These are phyloP conservation scores for Termitomyces sp. DNA, from an alignment of 768 basidiomycete genomes.

Conservation along the genomic window DNA sequence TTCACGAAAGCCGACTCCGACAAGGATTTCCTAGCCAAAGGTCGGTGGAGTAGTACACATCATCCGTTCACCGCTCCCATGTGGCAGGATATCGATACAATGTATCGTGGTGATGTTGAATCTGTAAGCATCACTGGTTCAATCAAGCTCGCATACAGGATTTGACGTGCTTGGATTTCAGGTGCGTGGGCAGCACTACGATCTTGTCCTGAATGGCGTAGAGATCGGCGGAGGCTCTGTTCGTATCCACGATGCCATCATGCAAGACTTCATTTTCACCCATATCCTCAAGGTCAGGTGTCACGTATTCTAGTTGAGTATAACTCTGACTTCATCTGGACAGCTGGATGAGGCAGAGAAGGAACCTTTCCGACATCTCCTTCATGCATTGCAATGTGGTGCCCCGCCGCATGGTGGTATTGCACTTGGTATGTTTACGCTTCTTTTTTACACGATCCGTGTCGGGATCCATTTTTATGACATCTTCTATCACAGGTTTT, in stretches of 20 bases:
- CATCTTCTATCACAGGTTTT: conserved; percentile 51
- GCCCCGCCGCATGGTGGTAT: conserved; percentile 96
- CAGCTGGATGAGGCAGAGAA: conserved; percentile 74
- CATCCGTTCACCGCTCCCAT: conserved; percentile 97
- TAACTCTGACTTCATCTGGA: conserved; percentile 6
- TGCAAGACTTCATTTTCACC: conserved; percentile 82
- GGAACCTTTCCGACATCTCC: conserved; percentile 72
- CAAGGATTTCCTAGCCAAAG: conserved; percentile 80
- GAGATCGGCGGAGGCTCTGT: conserved; percentile 95
- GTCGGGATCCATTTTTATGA: not conserved
- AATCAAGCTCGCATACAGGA: not conserved
- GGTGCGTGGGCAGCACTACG: conserved; percentile 95
- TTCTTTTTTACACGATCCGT: conserved; percentile 11
- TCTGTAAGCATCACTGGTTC: conserved; percentile 28
- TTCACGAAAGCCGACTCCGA: conserved; percentile 84
- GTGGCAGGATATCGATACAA: conserved; percentile 76
- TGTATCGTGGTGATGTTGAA: conserved; percentile 67
- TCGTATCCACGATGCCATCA: conserved; percentile 78
- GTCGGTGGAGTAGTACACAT: conserved; percentile 89
- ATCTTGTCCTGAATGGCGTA: conserved; percentile 88
- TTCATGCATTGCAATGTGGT: conserved; percentile 83
- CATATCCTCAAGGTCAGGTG: conserved; percentile 67
- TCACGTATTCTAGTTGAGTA: not conserved
- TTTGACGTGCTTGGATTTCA: conserved; percentile 20
- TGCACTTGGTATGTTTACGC: conserved; percentile 64